Evolutionary conservation across 108 stramenopile species (phyloP).

Genomic region (Nitzschia putrida): DNA sequence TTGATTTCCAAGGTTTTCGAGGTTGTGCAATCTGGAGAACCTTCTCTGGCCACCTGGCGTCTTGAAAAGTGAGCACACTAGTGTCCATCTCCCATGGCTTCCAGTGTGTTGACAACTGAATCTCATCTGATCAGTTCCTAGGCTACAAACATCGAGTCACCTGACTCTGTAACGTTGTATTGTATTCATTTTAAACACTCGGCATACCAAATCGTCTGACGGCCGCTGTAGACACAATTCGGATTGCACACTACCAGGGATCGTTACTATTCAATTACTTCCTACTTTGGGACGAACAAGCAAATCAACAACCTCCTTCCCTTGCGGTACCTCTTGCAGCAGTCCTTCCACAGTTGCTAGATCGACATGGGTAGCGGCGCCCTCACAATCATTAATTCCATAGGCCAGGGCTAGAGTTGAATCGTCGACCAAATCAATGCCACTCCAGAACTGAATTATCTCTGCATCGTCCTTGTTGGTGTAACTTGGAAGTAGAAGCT

Average conservation of each 20-base stretch:
- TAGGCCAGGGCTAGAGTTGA: slow-evolving; percentile 49
- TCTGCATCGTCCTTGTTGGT: slow-evolving; percentile 54
- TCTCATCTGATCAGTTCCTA: too few species aligned
- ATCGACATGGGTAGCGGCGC: slow-evolving; percentile 38
- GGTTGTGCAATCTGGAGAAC: too few species aligned
- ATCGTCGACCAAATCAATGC: slow-evolving; percentile 60
- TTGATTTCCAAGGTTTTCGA: background rate
- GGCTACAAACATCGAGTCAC: too few species aligned
- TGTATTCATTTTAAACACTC: too few species aligned
- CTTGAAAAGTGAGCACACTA: too few species aligned
- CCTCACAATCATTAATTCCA: slow-evolving; percentile 75
- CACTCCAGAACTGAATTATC: slow-evolving; percentile 84
- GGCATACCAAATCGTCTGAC: too few species aligned
- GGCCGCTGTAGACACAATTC: too few species aligned
- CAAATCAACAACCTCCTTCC: slow-evolving; percentile 69
- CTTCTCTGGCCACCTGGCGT: too few species aligned
- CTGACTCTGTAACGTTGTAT: too few species aligned
- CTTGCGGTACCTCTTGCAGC: slow-evolving; percentile 43
- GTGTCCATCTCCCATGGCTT: too few species aligned
- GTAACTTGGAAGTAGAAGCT: slow-evolving; percentile 63
- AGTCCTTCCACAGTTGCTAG: slow-evolving; percentile 30
- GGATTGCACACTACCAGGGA: background rate
- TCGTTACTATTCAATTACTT: background rate
- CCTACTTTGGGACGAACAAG: slow-evolving; percentile 21
- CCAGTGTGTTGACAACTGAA: too few species aligned